Percentiles rank a stretch among this genome's conserved stretches.
Conservation (phyloP, 2,329 filamentous ascomycete species). For the Hypoxylon sp. region DNA sequence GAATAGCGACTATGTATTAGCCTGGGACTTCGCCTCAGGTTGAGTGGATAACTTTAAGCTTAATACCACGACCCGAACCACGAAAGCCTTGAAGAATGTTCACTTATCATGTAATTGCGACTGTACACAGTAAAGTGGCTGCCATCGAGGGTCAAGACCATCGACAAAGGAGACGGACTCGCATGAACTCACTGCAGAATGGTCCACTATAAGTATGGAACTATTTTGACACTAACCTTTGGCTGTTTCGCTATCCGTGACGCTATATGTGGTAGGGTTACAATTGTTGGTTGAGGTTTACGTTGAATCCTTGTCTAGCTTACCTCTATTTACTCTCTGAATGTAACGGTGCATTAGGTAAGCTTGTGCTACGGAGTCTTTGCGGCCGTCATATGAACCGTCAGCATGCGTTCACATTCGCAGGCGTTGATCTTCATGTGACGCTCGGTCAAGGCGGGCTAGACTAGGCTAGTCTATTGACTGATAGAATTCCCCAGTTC, state of each 20-base stretch:
- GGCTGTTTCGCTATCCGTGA: background rate
- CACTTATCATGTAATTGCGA: background rate
- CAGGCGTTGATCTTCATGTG: background rate
- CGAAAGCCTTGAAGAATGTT: background rate
- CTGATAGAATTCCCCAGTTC: background rate
- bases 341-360: background rate
- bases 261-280: background rate
- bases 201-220: background rate
- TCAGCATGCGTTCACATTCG: background rate
- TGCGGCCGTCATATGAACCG: background rate
- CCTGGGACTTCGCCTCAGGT: background rate
- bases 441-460: background rate
- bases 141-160: background rate
- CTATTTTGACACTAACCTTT: background rate
- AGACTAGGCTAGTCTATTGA: background rate
- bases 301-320: background rate
- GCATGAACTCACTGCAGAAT: background rate
- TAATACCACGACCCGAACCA: background rate
- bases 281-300: background rate
- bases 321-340: background rate
- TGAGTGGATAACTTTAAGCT: background rate
- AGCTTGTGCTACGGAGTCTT: background rate
- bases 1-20: background rate
- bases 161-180: background rate
- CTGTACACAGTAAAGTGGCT: background rate